phyloP scores from a whole-genome alignment of 305 asterid species.

The Fraxinus albicans region DNA sequence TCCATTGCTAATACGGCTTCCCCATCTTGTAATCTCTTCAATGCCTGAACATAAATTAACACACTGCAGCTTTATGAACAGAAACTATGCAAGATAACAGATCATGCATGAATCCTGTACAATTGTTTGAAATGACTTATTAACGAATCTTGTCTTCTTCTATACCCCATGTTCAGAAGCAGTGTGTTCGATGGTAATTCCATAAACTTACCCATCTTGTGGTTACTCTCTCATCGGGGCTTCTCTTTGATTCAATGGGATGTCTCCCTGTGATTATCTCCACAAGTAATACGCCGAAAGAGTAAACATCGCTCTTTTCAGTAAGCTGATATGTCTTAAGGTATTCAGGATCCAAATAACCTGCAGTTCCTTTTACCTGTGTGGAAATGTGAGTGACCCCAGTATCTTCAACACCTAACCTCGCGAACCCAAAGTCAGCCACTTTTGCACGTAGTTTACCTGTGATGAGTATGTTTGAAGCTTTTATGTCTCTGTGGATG shows the following conservation, averaged over 20 bases:
- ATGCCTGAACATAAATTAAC: slow-evolving; percentile 38
- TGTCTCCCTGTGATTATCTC: slow-evolving; percentile 57
- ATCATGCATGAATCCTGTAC: background rate
- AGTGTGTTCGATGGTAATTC: background rate
- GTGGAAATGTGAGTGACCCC: slow-evolving; percentile 57
- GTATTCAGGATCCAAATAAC: slow-evolving; percentile 70
- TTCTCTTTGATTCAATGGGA: slow-evolving; percentile 48
- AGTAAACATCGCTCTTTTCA: slow-evolving; percentile 69
- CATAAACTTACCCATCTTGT: slow-evolving; percentile 50
- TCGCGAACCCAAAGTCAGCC: slow-evolving; percentile 68
- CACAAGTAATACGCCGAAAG: slow-evolving; percentile 65
- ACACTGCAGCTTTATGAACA: background rate
- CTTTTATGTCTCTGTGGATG: slow-evolving; percentile 66
- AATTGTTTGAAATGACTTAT: background rate
- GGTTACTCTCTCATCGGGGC: slow-evolving; percentile 40
- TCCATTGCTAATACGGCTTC: slow-evolving; percentile 62
- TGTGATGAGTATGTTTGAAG: slow-evolving; percentile 60
- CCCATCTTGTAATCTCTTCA: slow-evolving; percentile 41
- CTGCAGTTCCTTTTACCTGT: slow-evolving; percentile 66
- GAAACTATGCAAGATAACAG: background rate
- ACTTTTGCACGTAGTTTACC: slow-evolving; percentile 60
- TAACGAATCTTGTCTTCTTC: background rate
- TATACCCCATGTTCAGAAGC: background rate
- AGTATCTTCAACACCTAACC: slow-evolving; percentile 42
- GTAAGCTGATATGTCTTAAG: slow-evolving; percentile 57